phyloP scores from a whole-genome alignment of 2,329 filamentous ascomycete species.

The Microdochium nivale region DNA sequence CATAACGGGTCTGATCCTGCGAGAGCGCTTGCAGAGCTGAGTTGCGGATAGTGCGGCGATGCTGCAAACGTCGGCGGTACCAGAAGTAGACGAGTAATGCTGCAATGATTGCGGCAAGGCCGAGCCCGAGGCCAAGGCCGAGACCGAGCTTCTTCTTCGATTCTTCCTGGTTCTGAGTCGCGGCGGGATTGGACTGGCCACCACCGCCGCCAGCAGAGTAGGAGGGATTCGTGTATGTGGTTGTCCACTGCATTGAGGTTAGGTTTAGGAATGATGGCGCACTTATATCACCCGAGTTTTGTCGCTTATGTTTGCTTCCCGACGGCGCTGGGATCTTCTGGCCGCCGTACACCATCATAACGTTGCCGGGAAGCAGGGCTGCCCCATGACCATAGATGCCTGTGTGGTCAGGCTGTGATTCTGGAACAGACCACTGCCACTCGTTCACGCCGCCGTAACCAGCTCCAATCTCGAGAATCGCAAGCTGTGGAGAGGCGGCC shows the following conservation, averaged over 20 bases:
- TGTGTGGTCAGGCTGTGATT: constrained; percentile 31
- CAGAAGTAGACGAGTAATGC: constrained; percentile 37
- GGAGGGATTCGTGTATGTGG: constrained; percentile 39
- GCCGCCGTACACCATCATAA: constrained; percentile 61
- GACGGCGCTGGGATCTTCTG: constrained; percentile 34
- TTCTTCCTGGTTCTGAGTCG: constrained; percentile 10
- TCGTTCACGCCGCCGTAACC: constrained; percentile 62
- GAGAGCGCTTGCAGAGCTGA: constrained; percentile 38
- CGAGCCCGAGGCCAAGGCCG: constrained; percentile 58
- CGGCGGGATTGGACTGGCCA: constrained; percentile 1
- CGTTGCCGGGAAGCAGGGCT: constrained; percentile 53
- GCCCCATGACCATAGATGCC: constrained; percentile 58
- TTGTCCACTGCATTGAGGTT: constrained; percentile 45
- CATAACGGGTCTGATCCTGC: constrained; percentile 38
- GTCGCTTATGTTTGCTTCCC: constrained; percentile 13
- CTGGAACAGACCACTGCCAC: constrained; percentile 64
- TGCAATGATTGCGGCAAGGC: constrained; percentile 41
- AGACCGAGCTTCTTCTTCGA: constrained; percentile 43
- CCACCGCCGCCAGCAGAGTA: constrained; percentile 7
- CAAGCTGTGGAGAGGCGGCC: constrained; percentile 74
- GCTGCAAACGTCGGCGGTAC: constrained; percentile 36
- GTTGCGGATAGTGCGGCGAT: constrained; percentile 28
- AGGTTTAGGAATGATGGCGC: constrained; percentile 41
- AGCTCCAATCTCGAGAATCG: constrained; percentile 64
- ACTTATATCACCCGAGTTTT: background rate